phyloP scores from a whole-genome alignment of 176 grass and related monocot genomes.

The Phragmites australis region DNA sequence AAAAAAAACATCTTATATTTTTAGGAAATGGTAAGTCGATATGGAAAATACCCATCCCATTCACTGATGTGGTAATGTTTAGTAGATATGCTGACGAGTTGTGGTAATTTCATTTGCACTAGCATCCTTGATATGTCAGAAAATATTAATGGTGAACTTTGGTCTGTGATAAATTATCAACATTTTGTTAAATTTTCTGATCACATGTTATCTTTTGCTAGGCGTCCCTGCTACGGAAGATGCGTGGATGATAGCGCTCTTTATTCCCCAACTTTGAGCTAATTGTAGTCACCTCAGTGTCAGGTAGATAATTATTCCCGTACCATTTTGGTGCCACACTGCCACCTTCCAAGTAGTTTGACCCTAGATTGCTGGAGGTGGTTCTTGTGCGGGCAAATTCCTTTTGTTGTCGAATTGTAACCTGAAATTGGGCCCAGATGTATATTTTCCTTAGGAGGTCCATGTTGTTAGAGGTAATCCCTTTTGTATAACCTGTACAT shows the following conservation, averaged over 20 bases:
- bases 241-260: slow-evolving; percentile 37
- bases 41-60: background rate
- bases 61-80: background rate
- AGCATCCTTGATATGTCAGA: background rate
- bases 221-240: slow-evolving; percentile 45
- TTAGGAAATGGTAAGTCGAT: background rate
- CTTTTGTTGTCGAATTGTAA: slow-evolving; percentile 39
- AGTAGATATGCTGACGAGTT: background rate
- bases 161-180: background rate
- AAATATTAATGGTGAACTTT: background rate
- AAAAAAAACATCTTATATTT: background rate
- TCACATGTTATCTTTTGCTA: slow-evolving; percentile 23
- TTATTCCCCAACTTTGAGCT: slow-evolving; percentile 41
- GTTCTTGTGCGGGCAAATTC: slow-evolving; percentile 35
- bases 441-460: slow-evolving; percentile 48
- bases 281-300: slow-evolving; percentile 49
- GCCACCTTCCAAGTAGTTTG: slow-evolving; percentile 34
- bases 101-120: background rate
- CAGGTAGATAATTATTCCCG: slow-evolving; percentile 56
- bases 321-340: slow-evolving; percentile 40
- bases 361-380: slow-evolving; percentile 37
- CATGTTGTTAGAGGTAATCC: slow-evolving; percentile 37
- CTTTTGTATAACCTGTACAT: slow-evolving; percentile 48
- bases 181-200: slow-evolving; percentile 29
- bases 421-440: slow-evolving; percentile 41